Evolutionary conservation across 345 rosid species (phyloP).

Genomic region (Physaria fendleri): DNA sequence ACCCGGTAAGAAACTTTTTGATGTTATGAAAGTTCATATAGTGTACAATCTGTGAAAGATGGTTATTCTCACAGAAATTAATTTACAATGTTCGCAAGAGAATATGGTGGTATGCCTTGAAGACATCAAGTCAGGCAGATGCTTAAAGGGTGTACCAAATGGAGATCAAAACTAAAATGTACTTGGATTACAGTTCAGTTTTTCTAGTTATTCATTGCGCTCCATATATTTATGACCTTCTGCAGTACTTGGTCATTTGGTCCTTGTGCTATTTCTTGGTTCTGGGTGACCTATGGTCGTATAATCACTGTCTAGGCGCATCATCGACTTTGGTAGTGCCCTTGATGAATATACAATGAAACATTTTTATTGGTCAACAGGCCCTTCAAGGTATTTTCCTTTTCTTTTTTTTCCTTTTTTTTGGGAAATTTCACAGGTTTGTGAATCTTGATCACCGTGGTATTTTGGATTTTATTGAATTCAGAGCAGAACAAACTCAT

Average conservation of each 20-base stretch:
- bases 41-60: conserved; percentile 5
- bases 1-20: conserved; percentile 59
- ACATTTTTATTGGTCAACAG: conserved; percentile 69
- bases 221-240: neutral
- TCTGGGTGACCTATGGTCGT: conserved; percentile 11
- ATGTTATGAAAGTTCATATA: conserved; percentile 6
- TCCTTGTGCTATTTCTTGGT: neutral
- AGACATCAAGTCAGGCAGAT: conserved; percentile 66
- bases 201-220: conserved; percentile 13
- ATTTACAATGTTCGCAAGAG: conserved; percentile 41
- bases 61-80: conserved; percentile 7
- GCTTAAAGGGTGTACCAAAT: conserved; percentile 61
- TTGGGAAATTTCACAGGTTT: neutral
- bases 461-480: conserved; percentile 15
- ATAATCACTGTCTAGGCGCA: conserved; percentile 48
- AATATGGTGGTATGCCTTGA: conserved; percentile 95
- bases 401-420: conserved; percentile 11
- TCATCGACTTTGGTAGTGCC: conserved; percentile 96
- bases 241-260: neutral
- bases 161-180: conserved; percentile 60
- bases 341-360: conserved; percentile 76
- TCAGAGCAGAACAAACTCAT: conserved; percentile 83
- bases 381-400: conserved; percentile 75
- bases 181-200: conserved; percentile 15
- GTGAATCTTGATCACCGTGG: neutral